Evolutionary conservation across 306 rosid genomes (phyloP).

Genomic region (Glycyrrhiza uralensis): DNA sequence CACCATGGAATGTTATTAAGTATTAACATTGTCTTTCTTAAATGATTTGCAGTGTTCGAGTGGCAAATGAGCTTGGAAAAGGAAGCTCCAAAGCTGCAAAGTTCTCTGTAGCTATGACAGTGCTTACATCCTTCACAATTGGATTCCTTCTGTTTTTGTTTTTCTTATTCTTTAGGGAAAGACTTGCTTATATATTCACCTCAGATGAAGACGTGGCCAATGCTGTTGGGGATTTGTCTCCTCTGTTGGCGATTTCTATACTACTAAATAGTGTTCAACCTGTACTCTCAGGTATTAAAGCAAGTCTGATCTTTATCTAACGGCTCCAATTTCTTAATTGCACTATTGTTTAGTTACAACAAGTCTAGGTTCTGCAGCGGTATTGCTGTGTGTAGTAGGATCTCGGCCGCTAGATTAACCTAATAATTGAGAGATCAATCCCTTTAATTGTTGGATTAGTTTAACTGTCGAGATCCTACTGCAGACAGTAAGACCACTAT

Average conservation of each 20-base stretch:
- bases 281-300: slow-evolving; percentile 58
- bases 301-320: too few relatives aligned
- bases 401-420: too few relatives aligned
- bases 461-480: too few relatives aligned
- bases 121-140: slow-evolving; percentile 33
- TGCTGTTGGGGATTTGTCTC: slow-evolving; percentile 46
- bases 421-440: too few relatives aligned
- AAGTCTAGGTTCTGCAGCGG: too few relatives aligned
- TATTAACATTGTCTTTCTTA: too few relatives aligned
- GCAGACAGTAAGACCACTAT: too few relatives aligned
- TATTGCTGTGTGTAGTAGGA: too few relatives aligned
- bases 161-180: slow-evolving; percentile 40
- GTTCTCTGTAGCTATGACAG: slow-evolving; percentile 35
- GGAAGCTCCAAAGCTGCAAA: slow-evolving; percentile 51
- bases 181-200: slow-evolving; percentile 46
- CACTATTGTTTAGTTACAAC: too few relatives aligned
- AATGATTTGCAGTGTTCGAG: slow-evolving; percentile 49
- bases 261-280: slow-evolving; percentile 55
- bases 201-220: slow-evolving; percentile 28
- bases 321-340: too few relatives aligned
- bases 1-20: too few relatives aligned
- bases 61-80: slow-evolving; percentile 53
- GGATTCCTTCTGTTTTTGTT: slow-evolving; percentile 39
- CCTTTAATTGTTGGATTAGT: too few relatives aligned
- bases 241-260: slow-evolving; percentile 42